A percentile compares a stretch with the other conserved stretches of the same genome.
phyloP scores from a whole-genome alignment of 169 alveolate genomes.

The Cryptosporidium ubiquitum region DNA sequence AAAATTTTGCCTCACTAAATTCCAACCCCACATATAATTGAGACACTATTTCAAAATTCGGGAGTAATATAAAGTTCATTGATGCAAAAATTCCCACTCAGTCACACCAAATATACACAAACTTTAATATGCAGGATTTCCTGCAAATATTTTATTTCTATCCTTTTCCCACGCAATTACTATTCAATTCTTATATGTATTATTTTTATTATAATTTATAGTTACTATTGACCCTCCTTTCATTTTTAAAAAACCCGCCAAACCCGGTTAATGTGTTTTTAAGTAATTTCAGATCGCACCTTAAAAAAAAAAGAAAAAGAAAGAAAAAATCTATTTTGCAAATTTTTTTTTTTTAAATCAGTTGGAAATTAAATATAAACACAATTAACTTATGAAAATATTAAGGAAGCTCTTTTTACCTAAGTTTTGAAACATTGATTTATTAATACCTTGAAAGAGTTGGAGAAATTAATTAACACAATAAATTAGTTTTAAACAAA shows the following conservation, averaged over 20 bases:
- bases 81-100: not conserved
- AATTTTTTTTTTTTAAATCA: no score
- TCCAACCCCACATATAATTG: slow-evolving; percentile 45
- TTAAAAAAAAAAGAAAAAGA: not conserved
- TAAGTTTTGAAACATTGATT: no score
- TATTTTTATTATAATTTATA: not conserved
- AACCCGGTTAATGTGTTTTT: not conserved
- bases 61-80: slow-evolving; percentile 23
- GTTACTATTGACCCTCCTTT: slow-evolving; percentile 25
- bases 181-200: not conserved
- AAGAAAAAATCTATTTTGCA: no score
- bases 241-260: not conserved
- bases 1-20: slow-evolving; percentile 1
- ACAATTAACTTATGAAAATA: not conserved
- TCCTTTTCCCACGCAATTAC: not conserved
- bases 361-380: not conserved
- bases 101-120: not conserved
- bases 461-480: not conserved
- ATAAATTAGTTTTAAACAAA: not conserved
- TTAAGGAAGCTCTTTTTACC: not conserved
- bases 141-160: not conserved
- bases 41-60: slow-evolving; percentile 30
- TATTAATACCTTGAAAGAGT: not conserved
- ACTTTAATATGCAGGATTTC: slow-evolving; percentile 1
- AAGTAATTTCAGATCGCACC: slow-evolving; percentile 21